Conservation (phyloP, 768 basidiomycete genomes). For the Mycena venus region DNA sequence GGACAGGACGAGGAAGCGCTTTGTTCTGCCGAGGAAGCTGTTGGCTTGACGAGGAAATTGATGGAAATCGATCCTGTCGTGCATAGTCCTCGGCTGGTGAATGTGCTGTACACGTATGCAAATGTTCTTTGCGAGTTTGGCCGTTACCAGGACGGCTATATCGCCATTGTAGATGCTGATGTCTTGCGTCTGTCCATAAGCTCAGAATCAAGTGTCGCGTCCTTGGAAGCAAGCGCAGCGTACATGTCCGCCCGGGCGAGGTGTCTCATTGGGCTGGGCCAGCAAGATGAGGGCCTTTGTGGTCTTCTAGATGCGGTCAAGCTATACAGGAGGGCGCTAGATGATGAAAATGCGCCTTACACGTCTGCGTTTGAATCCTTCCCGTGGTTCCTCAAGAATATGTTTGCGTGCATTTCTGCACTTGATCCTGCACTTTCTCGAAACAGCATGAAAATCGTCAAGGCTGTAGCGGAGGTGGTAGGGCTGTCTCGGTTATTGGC, state of each 20-base stretch:
- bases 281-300: background rate
- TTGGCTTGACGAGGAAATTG: conserved; percentile 11
- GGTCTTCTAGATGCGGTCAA: conserved; percentile 9
- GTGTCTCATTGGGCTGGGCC: conserved; percentile 15
- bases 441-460: background rate
- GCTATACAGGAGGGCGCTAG: conserved; percentile 3
- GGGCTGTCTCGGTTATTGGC: conserved; percentile 12
- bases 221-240: conserved; percentile 25
- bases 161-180: conserved; percentile 9
- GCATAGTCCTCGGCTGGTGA: conserved; percentile 15
- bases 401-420: conserved; percentile 5
- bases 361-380: conserved; percentile 27
- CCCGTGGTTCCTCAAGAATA: conserved; percentile 33
- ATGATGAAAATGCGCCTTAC: background rate
- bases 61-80: background rate
- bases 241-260: conserved; percentile 31
- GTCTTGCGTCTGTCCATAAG: background rate
- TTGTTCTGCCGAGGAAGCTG: conserved; percentile 11
- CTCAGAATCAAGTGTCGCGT: conserved; percentile 9
- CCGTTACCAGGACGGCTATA: conserved; percentile 9
- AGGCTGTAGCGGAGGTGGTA: background rate
- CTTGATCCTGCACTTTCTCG: background rate
- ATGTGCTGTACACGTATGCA: conserved; percentile 29
- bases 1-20: conserved; percentile 23
- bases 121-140: conserved; percentile 16